phyloP scores from a whole-genome alignment of 1,284 basidiomycete genomes.

The Cryptococcus sp. region DNA sequence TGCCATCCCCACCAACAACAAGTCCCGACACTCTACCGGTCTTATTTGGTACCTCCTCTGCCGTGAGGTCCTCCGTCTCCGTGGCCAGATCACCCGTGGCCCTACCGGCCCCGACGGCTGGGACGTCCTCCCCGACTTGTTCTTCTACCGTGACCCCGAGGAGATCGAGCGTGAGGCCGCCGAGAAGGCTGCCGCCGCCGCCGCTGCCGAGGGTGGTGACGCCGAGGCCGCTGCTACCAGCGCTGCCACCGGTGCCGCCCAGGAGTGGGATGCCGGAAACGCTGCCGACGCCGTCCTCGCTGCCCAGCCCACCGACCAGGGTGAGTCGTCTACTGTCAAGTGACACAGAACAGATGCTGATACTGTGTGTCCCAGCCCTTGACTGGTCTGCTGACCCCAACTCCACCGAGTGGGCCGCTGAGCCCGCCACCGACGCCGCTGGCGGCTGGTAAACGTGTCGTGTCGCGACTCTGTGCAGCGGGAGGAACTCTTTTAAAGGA shows the following conservation, averaged over 20 bases:
- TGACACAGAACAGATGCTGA: not conserved
- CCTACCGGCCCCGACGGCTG: conserved; percentile 84
- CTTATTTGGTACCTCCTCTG: conserved; percentile 98
- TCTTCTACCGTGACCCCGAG: conserved; percentile 99
- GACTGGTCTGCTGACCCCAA: conserved; percentile 58
- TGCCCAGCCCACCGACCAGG: conserved; percentile 72
- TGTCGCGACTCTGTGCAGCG: conserved; percentile 3
- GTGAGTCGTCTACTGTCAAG: conserved; percentile 56
- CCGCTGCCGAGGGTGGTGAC: conserved; percentile 63
- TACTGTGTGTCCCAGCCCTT: conserved; percentile 56
- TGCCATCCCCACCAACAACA: conserved; percentile 99
- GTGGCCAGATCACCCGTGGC: conserved; percentile 86
- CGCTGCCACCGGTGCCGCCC: conserved; percentile 53
- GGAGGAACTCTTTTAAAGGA: not conserved
- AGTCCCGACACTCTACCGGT: conserved; percentile 94
- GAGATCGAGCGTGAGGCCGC: conserved; percentile 97
- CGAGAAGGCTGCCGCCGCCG: conserved; percentile 80
- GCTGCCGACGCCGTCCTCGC: conserved; percentile 74
- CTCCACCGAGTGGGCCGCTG: conserved; percentile 36
- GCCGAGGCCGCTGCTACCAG: conserved; percentile 58
- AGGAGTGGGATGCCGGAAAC: conserved; percentile 78
- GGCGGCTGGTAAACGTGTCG: conserved; percentile 36
- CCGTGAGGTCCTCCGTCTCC: conserved; percentile 94
- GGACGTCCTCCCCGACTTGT: conserved; percentile 99
- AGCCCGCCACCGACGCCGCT: conserved; percentile 32